Percentiles rank a stretch among this genome's conserved stretches.
Evolutionary conservation across 441 rosid species (phyloP).

Genomic region (Jatropha multifida): DNA sequence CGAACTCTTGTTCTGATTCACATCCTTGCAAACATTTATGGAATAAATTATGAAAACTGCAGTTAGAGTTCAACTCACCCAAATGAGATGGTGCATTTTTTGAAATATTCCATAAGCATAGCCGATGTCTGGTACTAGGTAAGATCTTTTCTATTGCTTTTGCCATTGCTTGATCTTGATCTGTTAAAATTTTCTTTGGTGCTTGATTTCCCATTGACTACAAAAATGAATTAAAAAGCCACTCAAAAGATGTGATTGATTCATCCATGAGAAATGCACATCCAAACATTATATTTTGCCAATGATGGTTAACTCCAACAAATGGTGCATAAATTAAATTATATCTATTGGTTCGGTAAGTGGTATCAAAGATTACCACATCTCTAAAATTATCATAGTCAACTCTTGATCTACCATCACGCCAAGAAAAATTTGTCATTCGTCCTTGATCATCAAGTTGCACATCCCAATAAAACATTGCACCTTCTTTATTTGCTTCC

Average conservation of each 20-base stretch:
- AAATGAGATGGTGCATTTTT: slow-evolving; percentile 7
- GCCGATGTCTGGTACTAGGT: not conserved
- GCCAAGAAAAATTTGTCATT: not conserved
- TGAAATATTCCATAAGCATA: not conserved
- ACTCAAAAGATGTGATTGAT: not conserved
- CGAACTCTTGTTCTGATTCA: not conserved
- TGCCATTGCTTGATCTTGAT: not conserved
- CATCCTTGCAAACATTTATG: not conserved
- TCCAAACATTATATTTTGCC: not conserved
- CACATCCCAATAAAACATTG: not conserved
- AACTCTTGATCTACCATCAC: not conserved
- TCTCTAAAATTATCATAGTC: slow-evolving; percentile 9
- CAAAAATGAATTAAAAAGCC: not conserved
- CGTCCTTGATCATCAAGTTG: not conserved
- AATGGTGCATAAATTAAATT: not conserved
- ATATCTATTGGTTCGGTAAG: slow-evolving; percentile 2
- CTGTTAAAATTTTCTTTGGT: not conserved
- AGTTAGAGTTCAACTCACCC: not conserved
- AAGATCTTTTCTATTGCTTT: not conserved
- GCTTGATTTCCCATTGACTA: not conserved
- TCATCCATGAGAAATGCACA: not conserved
- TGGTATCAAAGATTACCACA: slow-evolving; percentile 1
- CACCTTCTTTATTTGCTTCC: not conserved
- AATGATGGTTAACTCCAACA: not conserved
- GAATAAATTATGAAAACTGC: not conserved